Conservation (phyloP, 352 stramenopile species). For the Phytopythium montanum region DNA sequence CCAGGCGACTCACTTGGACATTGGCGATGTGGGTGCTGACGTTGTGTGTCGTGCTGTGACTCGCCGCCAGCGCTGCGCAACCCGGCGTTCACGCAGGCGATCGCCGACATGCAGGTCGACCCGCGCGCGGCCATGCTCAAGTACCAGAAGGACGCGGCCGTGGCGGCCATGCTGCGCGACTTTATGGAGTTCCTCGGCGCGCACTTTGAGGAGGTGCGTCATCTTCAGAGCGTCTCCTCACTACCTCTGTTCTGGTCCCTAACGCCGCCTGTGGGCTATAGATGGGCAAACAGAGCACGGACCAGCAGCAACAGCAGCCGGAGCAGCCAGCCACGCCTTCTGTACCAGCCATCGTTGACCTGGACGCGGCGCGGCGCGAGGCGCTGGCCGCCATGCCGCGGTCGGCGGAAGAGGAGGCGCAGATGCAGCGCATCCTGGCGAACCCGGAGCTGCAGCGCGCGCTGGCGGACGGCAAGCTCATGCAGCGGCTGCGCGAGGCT, state of each 20-base stretch:
- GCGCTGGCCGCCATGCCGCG: slow-evolving; percentile 59
- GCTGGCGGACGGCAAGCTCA: slow-evolving; percentile 54
- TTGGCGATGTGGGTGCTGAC: background rate
- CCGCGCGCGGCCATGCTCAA: slow-evolving; percentile 52
- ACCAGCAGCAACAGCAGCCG: slow-evolving; percentile 10
- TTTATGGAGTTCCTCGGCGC: slow-evolving; percentile 70
- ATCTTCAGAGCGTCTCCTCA: background rate
- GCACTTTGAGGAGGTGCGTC: slow-evolving; percentile 73
- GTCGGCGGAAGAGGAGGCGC: slow-evolving; percentile 52
- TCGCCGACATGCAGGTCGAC: slow-evolving; percentile 68
- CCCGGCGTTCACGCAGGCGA: slow-evolving; percentile 59
- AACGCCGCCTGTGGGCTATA: slow-evolving; percentile 9
- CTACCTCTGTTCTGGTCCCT: background rate
- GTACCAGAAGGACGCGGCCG: slow-evolving; percentile 58
- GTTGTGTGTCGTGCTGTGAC: no score
- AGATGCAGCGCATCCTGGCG: slow-evolving; percentile 65
- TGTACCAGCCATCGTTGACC: slow-evolving; percentile 41
- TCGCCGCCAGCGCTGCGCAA: slow-evolving; percentile 47
- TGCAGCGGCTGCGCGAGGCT: slow-evolving; percentile 47
- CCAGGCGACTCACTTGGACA: background rate
- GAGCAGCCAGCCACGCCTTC: background rate
- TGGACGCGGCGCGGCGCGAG: slow-evolving; percentile 44
- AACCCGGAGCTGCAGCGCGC: slow-evolving; percentile 56
- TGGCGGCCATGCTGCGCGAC: slow-evolving; percentile 58
- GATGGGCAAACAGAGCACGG: slow-evolving; percentile 32